Evolutionary conservation across 164 flowering plant genomes (phyloP), one percentile per base, ranked within the genome.

Genomic region (Annona cherimola): DNA sequence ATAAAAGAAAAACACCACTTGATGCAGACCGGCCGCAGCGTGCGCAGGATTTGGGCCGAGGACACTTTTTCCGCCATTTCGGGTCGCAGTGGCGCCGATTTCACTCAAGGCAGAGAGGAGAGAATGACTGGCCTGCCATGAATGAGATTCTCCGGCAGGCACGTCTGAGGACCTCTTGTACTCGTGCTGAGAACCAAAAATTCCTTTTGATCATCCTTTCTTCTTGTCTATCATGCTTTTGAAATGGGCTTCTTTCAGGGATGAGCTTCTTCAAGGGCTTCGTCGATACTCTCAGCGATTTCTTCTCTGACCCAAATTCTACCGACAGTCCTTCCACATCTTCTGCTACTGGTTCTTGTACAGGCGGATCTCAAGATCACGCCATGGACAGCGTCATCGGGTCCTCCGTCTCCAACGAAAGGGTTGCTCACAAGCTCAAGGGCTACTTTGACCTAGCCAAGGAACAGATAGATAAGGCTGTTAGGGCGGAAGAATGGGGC

Each of bases 401-500:
- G 67, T 66, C 77, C 70, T 63, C 81, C 19, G 85, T 81, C 61
- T 74, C 90, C 14, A 96, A 90, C 79, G 92, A 93, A 75, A 84
- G 87, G 59, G 78, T 79, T 3, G 97, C 98, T 7, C 83, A 83
- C 64, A 96, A 96, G 86, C 83, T 96, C 16, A 92, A 89, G 80
- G 96, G 97, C 4, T 96, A 89, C 85, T 93, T 88, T 69, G 97
- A 96, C 74, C 85, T 93, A 79, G 96, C 93, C 4, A 90, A 84
- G 80, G 96, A 79, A 67, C 96, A 89, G 89, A 92, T 93, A 45
- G 98, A 76, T 66, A 93, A 89, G 73, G 99, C 97, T 12, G 88
- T 96, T 69, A 80, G 95, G 63, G 95, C 97, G 0, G 99, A 96
- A 75, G 99, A 96, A 66, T 96, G 98, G 99, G 98, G 97, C 12